These are phyloP conservation scores for Myriosclerotinia curreyana DNA, from an alignment of 2,329 filamentous ascomycete species.

Conservation along the genomic window DNA sequence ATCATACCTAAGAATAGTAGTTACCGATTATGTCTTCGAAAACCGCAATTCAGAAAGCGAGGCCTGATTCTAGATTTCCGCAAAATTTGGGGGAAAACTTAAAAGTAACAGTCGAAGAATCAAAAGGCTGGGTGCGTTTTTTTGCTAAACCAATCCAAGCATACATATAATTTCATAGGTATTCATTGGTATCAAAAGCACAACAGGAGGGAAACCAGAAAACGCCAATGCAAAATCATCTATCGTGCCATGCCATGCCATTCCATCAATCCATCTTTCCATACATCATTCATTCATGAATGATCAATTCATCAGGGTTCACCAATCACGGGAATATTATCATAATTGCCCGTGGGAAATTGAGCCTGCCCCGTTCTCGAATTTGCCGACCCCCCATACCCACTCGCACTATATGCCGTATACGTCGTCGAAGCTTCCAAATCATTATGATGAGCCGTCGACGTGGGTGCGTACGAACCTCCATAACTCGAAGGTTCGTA, in stretches of 20 bases:
- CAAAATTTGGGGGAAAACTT: too few species aligned
- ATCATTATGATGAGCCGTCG: conserved; percentile 43
- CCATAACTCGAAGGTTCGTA: conserved; percentile 26
- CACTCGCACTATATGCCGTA: conserved; percentile 47
- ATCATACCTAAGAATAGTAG: too few species aligned
- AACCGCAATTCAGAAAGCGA: too few species aligned
- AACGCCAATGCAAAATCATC: conserved; percentile 18
- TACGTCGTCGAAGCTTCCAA: conserved; percentile 37
- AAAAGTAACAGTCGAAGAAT: too few species aligned
- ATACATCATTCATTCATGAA: not conserved
- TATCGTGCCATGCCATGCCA: conserved; percentile 9
- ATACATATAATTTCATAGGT: not conserved
- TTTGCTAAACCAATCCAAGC: too few species aligned
- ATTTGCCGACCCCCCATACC: conserved; percentile 17
- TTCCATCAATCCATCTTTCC: not conserved
- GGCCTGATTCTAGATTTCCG: too few species aligned
- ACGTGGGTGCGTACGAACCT: conserved; percentile 31
- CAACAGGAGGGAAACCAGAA: not conserved
- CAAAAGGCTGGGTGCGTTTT: too few species aligned
- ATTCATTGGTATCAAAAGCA: conserved; percentile 18
- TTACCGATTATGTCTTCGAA: too few species aligned
- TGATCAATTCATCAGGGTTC: conserved; percentile 4
- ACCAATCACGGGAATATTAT: conserved; percentile 36
- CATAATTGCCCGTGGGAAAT: conserved; percentile 58
- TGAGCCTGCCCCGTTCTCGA: conserved; percentile 37